These are phyloP conservation scores for Orbilia javanica DNA, from an alignment of 2,329 filamentous ascomycete genomes.

Conservation along the genomic window DNA sequence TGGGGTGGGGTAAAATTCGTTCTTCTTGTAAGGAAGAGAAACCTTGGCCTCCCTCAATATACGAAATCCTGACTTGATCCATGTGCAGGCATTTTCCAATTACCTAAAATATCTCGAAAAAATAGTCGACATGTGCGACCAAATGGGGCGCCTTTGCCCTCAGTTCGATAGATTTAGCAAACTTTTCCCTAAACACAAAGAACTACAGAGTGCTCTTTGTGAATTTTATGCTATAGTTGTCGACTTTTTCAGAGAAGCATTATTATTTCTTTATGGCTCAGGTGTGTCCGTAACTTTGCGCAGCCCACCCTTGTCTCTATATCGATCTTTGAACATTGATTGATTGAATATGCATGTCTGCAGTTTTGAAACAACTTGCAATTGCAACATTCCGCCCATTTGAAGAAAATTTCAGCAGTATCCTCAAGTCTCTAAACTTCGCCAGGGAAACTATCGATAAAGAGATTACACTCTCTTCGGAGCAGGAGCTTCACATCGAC, in stretches of 20 bases:
- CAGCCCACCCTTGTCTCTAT: background rate
- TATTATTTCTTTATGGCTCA: conserved; percentile 62
- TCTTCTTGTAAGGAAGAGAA: conserved; percentile 63
- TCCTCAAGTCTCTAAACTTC: conserved; percentile 60
- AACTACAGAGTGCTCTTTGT: conserved; percentile 64
- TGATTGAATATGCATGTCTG: background rate
- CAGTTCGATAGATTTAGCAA: conserved; percentile 57
- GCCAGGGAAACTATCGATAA: conserved; percentile 60
- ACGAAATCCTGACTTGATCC: background rate
- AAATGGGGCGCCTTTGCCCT: conserved; percentile 47
- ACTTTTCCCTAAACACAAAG: conserved; percentile 64
- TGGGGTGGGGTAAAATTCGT: conserved; percentile 67
- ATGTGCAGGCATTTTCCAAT: conserved; percentile 34
- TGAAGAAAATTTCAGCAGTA: conserved; percentile 62
- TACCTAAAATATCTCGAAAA: conserved; percentile 39
- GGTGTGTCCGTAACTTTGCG: conserved; percentile 60
- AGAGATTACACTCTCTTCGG: conserved; percentile 62
- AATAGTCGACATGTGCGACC: conserved; percentile 39
- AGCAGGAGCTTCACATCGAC: conserved; percentile 54
- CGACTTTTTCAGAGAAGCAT: conserved; percentile 64
- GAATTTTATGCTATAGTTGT: conserved; percentile 65
- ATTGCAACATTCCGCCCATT: conserved; percentile 62
- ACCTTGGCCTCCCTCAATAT: background rate
- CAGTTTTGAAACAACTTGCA: conserved; percentile 55
- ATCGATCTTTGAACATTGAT: background rate